These are phyloP conservation scores for Chloranthus sessilifolius DNA, from an alignment of 164 flowering plant genomes.

Conservation along the genomic window DNA sequence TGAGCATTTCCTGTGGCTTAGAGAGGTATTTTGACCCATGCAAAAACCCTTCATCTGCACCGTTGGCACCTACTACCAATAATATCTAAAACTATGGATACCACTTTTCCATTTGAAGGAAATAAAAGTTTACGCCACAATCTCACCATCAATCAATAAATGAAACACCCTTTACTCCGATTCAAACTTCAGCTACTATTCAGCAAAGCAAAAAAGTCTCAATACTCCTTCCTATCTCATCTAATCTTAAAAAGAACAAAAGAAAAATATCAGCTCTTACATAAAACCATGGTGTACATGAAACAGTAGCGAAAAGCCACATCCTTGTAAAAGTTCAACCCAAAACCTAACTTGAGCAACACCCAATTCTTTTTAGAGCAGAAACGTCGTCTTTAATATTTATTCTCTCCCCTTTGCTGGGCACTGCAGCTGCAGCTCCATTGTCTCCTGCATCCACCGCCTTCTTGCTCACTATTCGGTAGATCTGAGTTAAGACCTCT, in stretches of 20 bases:
- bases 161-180: constrained; percentile 10
- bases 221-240: constrained; percentile 1
- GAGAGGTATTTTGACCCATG: too few species aligned
- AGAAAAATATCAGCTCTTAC: not conserved
- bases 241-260: not conserved
- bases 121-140: too few species aligned
- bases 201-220: constrained; percentile 6
- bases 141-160: too few species aligned
- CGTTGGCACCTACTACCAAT: too few species aligned
- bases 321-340: not conserved
- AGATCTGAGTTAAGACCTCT: constrained; percentile 60
- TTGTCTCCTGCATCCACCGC: constrained; percentile 60
- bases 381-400: constrained; percentile 47
- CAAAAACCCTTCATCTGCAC: too few species aligned
- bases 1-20: too few species aligned
- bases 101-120: too few species aligned
- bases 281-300: constrained; percentile 6
- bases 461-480: constrained; percentile 54
- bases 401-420: constrained; percentile 56
- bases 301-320: not conserved
- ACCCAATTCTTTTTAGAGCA: constrained; percentile 45
- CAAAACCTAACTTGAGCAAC: constrained; percentile 49
- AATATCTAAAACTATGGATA: too few species aligned
- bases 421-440: constrained; percentile 39
- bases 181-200: constrained; percentile 5